Base-by-base conservation (phyloP, 768 basidiomycete species). In the Lactarius evosmus region DNA sequence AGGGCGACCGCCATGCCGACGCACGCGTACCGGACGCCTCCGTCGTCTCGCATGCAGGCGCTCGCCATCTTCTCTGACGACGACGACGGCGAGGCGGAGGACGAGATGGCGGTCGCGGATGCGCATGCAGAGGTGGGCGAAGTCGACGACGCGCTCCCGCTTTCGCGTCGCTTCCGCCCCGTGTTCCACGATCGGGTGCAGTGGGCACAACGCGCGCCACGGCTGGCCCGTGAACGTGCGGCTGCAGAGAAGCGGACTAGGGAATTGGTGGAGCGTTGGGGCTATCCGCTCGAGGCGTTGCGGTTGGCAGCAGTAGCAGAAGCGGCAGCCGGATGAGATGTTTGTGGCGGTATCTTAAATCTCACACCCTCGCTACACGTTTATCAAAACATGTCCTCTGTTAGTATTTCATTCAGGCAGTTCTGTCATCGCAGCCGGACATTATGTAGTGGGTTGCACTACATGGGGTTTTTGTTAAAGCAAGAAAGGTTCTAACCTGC, bases 161-260 rank as follows among this genome's bases (percentile, higher is more conserved):
- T 40, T 14, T 56, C 62, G 51, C 66, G 62, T 25, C 66, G 68
- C 19, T 64, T 67, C 57, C 62, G 68, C 1, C 68, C 68, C 1
- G 66, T 69, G 14, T 61, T 69, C 19, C 56, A 60, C 1, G 68
- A 69, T 62, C 58, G 68, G 33, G 52, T 3, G 25, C 68, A 69
- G 50, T 69, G 68, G 68, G 40, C 52, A 19, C 66, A 67, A 12
- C 66, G 66, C 14, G 68, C 66, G 12, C 66, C 66, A 3, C 53
- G 56, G 44, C 41, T 67, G 7, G 53, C 22, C 36, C 61, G 55
- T 29, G 65, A 64, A 29, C 62, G 66, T n/a, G 66, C 52, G 11
- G 57, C 38, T 2, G 62, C 66, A 2, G 68, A 69, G 62, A 52
- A 40, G 38, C 57, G 36, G 27, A 55, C 32, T 9, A 46, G 8